Conservation (phyloP, 495 filamentous ascomycete species). For the Xylaria cubensis region DNA sequence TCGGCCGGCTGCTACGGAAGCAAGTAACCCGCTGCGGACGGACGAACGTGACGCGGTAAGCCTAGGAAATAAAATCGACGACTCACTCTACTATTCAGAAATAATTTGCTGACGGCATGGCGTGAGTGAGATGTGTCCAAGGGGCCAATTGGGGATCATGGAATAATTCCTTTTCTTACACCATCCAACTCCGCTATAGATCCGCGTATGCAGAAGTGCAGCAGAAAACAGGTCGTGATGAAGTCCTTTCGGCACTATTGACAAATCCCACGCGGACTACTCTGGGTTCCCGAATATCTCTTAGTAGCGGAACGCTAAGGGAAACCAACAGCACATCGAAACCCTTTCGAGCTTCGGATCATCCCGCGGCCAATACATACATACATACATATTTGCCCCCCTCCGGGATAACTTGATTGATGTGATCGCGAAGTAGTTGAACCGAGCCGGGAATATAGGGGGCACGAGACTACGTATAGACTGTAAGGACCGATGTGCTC, state of each 20-base stretch:
- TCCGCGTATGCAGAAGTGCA: not conserved
- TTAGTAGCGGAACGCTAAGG: not conserved
- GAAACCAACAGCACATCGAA: not conserved
- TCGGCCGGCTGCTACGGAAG: not conserved
- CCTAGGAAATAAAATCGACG: not conserved
- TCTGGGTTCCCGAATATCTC: not conserved
- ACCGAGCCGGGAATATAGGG: not conserved
- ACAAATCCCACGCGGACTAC: not conserved
- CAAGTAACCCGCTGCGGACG: not conserved
- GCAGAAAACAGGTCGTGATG: not conserved
- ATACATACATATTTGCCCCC: not conserved
- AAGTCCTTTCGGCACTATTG: not conserved
- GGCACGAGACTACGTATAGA: not conserved
- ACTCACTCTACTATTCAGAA: not conserved
- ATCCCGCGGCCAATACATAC: not conserved
- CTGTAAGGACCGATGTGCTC: not conserved
- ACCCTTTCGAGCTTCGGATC: not conserved
- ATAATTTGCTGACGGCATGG: slow-evolving; percentile 17
- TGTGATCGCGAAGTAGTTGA: not conserved
- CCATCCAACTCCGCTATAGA: not conserved
- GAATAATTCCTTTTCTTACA: not conserved
- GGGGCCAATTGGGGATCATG: not conserved
- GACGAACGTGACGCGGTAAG: slow-evolving; percentile 8
- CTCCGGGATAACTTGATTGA: too few species aligned
- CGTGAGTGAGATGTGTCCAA: not conserved